phyloP scores from a whole-genome alignment of 208 protist species.

The Leishmania tarentolae region DNA sequence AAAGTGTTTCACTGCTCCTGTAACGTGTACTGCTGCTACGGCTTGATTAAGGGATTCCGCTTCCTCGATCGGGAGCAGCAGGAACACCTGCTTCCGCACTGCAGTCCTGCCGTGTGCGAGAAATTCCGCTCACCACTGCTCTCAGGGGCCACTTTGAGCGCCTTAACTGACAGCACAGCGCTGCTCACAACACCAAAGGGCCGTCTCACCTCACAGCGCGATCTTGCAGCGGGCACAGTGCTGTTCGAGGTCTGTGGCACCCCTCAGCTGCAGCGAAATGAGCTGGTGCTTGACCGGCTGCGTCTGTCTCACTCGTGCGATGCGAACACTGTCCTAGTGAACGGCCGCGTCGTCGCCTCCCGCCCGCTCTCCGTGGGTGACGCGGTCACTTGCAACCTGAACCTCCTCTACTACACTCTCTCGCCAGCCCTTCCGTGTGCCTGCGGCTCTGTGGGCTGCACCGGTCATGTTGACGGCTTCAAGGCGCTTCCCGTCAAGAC shows the following conservation, averaged over 20 bases:
- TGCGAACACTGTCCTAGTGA: slow-evolving; percentile 70
- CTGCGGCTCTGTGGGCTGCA: slow-evolving; percentile 51
- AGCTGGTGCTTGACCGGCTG: slow-evolving; percentile 50
- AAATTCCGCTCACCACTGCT: slow-evolving; percentile 57
- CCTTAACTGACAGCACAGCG: slow-evolving; percentile 30
- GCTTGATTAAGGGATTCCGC: slow-evolving; percentile 79
- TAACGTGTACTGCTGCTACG: slow-evolving; percentile 82
- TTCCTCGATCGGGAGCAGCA: slow-evolving; percentile 77
- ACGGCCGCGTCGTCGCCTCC: slow-evolving; percentile 57
- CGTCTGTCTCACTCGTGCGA: slow-evolving; percentile 76
- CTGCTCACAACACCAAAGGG: slow-evolving; percentile 45
- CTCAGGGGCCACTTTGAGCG: slow-evolving; percentile 30
- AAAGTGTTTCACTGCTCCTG: slow-evolving; percentile 84
- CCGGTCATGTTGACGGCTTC: slow-evolving; percentile 52
- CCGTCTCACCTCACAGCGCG: slow-evolving; percentile 49
- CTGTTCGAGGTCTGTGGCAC: slow-evolving; percentile 41
- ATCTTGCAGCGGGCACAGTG: slow-evolving; percentile 63
- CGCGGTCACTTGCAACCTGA: slow-evolving; percentile 71
- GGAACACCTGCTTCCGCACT: slow-evolving; percentile 64
- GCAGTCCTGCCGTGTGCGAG: slow-evolving; percentile 67
- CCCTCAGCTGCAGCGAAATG: slow-evolving; percentile 36
- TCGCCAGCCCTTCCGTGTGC: slow-evolving; percentile 42
- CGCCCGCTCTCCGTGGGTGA: slow-evolving; percentile 61
- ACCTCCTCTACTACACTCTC: slow-evolving; percentile 54
- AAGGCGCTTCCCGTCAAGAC: slow-evolving; percentile 30